Evolutionary conservation across 805 yeast genomes (phyloP), one percentile per base, ranked within the genome.

Genomic region (Sugiyamaella valdiviana): DNA sequence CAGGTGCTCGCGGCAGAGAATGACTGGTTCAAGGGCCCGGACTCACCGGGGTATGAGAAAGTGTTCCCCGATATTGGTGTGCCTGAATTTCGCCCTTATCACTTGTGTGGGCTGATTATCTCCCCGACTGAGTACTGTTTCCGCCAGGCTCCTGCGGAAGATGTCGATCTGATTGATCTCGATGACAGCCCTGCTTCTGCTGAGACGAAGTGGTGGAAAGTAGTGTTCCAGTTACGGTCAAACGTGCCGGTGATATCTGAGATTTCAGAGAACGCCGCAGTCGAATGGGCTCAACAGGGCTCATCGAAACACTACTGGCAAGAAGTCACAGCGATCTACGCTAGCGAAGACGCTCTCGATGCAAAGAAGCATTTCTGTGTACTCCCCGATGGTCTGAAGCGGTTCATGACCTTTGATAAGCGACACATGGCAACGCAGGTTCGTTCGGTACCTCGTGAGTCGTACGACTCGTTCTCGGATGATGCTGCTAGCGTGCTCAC

Each of bases 81-180:
- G 5, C 56, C 57, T 12, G 45, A 36, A 7, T 23, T 57, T 43
- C 40, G 46, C 12, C 56, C 57, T 6, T 57, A 55, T 40, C 40
- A 39, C 9, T 40, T 57, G 12, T 35, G 42, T 10, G 60, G 57
- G 1, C 51, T 51, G 1, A 50, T 57, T 7, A 45, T 57, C 15
- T 50, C 55, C 20, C 58, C 58, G 2, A 45, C 52, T 10, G 60
- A 57, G 38, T 57, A 50, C 49, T 57, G 48, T 36, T 51, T 52
- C 36, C 21, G 35, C 26, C 22, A 36, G 19, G 39, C 23, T 12
- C 14, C 21, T 7, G 26, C 41, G 26, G 47, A 46, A 14, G 51
- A 44, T 6, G 42, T 36, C 10, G 45, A 44, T 29, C 35, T 52
- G 17, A 51, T 54, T 23, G 56, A 54, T 16, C 15, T 53, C 12